Base-by-base conservation (phyloP, 2,329 filamentous ascomycete genomes). In the Cordyceps cateniannulata region DNA sequence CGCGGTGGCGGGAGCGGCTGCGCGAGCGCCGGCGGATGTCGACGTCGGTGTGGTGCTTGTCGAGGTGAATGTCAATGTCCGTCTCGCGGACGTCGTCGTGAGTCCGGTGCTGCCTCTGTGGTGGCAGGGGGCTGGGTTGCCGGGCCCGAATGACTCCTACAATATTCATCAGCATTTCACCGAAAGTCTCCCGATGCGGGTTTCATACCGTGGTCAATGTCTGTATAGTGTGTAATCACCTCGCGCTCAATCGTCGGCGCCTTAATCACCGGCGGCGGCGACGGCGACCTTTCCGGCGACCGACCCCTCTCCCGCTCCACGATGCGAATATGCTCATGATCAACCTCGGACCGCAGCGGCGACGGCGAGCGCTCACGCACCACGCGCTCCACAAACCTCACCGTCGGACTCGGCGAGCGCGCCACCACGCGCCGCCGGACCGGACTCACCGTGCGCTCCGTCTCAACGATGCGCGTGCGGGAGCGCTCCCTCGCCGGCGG, bases 211-310 rank as follows among this genome's bases (percentile, higher is more conserved):
- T 96, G 91, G 69, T 96, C 90, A 67, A 96, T 88, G 69, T 93
- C 89, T 62, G 87, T 84, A 71, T 95, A 93, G 74, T 95, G 90
- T 0, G 91, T 96, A 65, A 96, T 93, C 62, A 96, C 86, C 70
- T 96, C 90, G 69, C 93, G 86, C 73, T 93, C 90, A 66, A 96
- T 91, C 1, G 88, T 89, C 38, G 91, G 91, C 22, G 87, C 86
- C 47, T 85, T 83, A 67, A 95, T 87, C 49, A 89, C 81, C 64
- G 82, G 81, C 32, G 85, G 85, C 49, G 83, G 83, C n/a, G 82
- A 80, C 25, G 47, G 81, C 12, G 80, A 80, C 22, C 81, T 77
- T 9, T 77, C 76, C 3, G 77, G 76, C 24, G 66, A 75, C 47
- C 72, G 72, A 62, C 72, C 70, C 55, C 71, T 71, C 64, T 80